These are phyloP conservation scores for Tricharina praecox DNA, from an alignment of 495 filamentous ascomycete species.

Conservation along the genomic window DNA sequence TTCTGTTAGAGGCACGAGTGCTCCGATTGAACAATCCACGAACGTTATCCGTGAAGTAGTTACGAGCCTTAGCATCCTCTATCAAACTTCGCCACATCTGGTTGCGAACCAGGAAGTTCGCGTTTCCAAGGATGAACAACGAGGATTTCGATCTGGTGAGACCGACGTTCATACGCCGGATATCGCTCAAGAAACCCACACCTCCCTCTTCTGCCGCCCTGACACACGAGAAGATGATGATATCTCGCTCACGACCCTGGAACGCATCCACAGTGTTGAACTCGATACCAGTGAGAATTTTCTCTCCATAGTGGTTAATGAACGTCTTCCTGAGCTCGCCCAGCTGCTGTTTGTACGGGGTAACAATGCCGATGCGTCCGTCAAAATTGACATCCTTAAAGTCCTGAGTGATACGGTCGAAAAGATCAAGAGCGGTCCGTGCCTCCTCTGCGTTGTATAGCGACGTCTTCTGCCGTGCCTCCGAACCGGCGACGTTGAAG, in stretches of 20 bases:
- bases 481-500: slow-evolving; percentile 84
- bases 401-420: slow-evolving; percentile 56
- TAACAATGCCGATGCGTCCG: slow-evolving; percentile 88
- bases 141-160: slow-evolving; percentile 90
- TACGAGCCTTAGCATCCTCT: slow-evolving; percentile 53
- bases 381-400: slow-evolving; percentile 50
- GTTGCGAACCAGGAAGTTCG: slow-evolving; percentile 63
- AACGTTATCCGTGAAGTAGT: slow-evolving; percentile 55
- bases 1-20: slow-evolving; percentile 4
- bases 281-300: slow-evolving; percentile 61
- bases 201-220: slow-evolving; percentile 72
- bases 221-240: slow-evolving; percentile 98
- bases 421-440: slow-evolving; percentile 67
- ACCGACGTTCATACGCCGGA: slow-evolving; percentile 98
- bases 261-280: slow-evolving; percentile 99
- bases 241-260: slow-evolving; percentile 87
- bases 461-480: slow-evolving; percentile 63
- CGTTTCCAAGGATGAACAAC: slow-evolving; percentile 88
- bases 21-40: slow-evolving; percentile 7
- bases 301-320: slow-evolving; percentile 47
- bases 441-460: slow-evolving; percentile 79
- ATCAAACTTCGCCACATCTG: slow-evolving; percentile 80
- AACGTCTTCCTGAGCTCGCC: slow-evolving; percentile 60
- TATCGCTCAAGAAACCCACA: slow-evolving; percentile 95
- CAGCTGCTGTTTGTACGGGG: slow-evolving; percentile 90